These are phyloP conservation scores for Apophysomyces elegans DNA, from an alignment of 371 early-diverging fungal species.

Conservation along the genomic window DNA sequence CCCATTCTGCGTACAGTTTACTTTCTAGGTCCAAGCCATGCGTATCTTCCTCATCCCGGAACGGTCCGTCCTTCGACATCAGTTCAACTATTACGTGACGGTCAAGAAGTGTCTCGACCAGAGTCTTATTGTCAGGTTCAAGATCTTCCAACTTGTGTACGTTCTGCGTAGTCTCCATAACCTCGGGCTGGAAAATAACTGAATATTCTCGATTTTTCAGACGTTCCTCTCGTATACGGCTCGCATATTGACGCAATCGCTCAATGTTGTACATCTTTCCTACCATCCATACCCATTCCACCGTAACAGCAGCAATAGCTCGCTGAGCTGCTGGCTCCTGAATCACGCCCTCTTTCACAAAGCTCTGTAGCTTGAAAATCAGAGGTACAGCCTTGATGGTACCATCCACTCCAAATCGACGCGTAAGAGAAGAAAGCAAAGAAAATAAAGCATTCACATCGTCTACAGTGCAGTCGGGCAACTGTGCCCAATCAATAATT, in stretches of 20 bases:
- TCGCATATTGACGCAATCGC: constrained; percentile 33
- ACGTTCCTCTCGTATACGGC: constrained; percentile 37
- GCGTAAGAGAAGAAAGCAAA: constrained; percentile 55
- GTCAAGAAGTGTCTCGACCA: constrained; percentile 36
- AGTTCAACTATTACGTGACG: constrained; percentile 38
- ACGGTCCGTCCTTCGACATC: constrained; percentile 44
- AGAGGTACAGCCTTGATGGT: constrained; percentile 67
- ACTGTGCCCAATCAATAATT: constrained; percentile 60
- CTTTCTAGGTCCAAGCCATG: constrained; percentile 50
- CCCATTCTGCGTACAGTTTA: constrained; percentile 49
- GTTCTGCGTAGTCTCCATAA: constrained; percentile 13
- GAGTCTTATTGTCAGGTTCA: constrained; percentile 28
- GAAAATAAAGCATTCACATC: constrained; percentile 65
- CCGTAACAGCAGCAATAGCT: constrained; percentile 59
- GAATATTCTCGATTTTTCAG: constrained; percentile 42
- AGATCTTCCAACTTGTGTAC: constrained; percentile 30
- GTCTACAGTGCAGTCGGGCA: constrained; percentile 50
- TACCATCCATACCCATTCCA: constrained; percentile 57
- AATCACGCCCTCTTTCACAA: constrained; percentile 37
- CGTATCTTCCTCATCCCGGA: constrained; percentile 51
- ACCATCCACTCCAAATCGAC: constrained; percentile 62
- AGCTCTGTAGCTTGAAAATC: constrained; percentile 61
- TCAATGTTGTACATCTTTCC: constrained; percentile 41
- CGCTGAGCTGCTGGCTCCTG: constrained; percentile 53
- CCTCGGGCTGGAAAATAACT: constrained; percentile 25